Percentiles rank a stretch among this genome's conserved stretches.
phyloP scores from a whole-genome alignment of 345 rosid species.

The Salix exigua region DNA sequence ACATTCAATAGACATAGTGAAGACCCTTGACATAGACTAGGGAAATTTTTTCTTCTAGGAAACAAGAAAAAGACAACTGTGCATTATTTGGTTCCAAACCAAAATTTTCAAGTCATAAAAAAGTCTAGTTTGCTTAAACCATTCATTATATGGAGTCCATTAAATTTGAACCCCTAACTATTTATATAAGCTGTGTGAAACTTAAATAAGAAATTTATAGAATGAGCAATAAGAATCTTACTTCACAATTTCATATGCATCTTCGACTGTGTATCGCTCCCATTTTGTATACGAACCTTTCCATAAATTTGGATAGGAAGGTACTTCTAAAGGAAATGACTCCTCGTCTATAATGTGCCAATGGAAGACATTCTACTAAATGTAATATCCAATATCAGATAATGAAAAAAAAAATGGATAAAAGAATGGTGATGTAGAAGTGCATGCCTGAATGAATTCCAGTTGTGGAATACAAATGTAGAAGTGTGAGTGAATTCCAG shows the following conservation, averaged over 20 bases:
- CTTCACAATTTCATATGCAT: conserved; percentile 84
- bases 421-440: conserved; percentile 10
- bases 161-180: background rate
- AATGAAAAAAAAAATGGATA: conserved; percentile 3
- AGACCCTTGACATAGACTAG: background rate
- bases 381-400: conserved; percentile 36
- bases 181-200: background rate
- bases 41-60: background rate
- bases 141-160: background rate
- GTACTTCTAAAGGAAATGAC: conserved; percentile 90
- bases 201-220: background rate
- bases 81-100: background rate
- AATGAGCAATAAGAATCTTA: conserved; percentile 28
- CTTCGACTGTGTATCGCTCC: conserved; percentile 92
- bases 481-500: conserved; percentile 9
- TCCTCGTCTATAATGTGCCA: conserved; percentile 94
- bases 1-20: background rate
- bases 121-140: background rate
- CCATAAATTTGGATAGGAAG: conserved; percentile 83
- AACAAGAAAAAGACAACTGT: background rate
- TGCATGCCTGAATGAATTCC: conserved; percentile 7
- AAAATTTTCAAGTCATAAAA: background rate
- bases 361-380: conserved; percentile 86
- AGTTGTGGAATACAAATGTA: conserved; percentile 7
- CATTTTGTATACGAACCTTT: conserved; percentile 79